A percentile compares a stretch with the other conserved stretches of the same genome.
These are phyloP conservation scores for Kurtzmaniella cleridarum DNA, from an alignment of 805 yeast species.

Conservation along the genomic window DNA sequence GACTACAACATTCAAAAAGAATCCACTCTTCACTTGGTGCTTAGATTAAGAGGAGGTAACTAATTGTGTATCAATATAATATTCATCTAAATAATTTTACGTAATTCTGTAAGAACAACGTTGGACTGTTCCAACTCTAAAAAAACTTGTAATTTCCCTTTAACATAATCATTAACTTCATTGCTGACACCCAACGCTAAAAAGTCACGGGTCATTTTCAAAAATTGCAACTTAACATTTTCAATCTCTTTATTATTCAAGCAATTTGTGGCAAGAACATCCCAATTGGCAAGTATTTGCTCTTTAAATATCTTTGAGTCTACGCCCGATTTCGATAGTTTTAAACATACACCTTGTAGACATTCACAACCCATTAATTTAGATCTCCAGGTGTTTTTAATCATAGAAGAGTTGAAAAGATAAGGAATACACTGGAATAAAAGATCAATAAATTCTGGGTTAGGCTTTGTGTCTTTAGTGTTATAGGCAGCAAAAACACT, in stretches of 20 bases:
- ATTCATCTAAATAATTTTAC: not conserved
- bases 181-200: conserved; percentile 9
- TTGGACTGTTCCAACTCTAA: conserved; percentile 38
- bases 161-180: conserved; percentile 8
- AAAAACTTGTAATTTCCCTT: conserved; percentile 10
- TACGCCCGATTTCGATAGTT: conserved; percentile 7
- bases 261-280: conserved; percentile 20
- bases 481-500: conserved; percentile 32
- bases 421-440: conserved; percentile 14
- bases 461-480: conserved; percentile 1
- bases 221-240: conserved; percentile 51
- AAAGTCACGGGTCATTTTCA: conserved; percentile 23
- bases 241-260: conserved; percentile 44
- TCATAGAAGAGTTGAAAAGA: conserved; percentile 19
- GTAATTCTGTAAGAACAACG: conserved; percentile 36
- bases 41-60: conserved; percentile 95
- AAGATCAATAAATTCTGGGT: conserved; percentile 1
- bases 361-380: conserved; percentile 43
- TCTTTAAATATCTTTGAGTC: not conserved
- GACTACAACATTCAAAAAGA: conserved; percentile 99
- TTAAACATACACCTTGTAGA: conserved; percentile 12
- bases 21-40: conserved; percentile 91
- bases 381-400: conserved; percentile 57
- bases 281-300: conserved; percentile 21
- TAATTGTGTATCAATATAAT: conserved; percentile 14